Evolutionary conservation across 345 rosid species (phyloP).

Genomic region (Carallia brachiata): DNA sequence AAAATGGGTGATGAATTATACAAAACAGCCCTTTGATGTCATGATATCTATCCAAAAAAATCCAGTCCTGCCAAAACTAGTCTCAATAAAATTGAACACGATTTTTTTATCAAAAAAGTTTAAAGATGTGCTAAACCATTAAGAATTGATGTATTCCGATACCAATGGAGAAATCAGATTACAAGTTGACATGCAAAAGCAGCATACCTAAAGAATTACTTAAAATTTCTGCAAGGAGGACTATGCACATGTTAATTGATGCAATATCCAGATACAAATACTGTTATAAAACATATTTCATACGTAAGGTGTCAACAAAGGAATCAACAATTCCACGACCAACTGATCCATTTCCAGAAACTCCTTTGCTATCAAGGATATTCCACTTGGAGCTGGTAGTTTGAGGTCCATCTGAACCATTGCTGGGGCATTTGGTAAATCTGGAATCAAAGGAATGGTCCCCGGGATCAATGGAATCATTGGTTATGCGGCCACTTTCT

Average conservation of each 20-base stretch:
- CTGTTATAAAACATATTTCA: background rate
- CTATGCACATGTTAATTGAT: background rate
- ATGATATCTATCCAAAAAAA: no score
- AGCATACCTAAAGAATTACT: background rate
- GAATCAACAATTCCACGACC: constrained; percentile 51
- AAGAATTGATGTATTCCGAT: constrained; percentile 2
- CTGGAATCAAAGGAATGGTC: constrained; percentile 53
- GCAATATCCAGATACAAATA: background rate
- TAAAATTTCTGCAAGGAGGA: background rate
- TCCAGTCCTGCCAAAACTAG: no score
- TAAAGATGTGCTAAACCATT: constrained; percentile 1
- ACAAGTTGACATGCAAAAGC: background rate
- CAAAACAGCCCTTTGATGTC: no score
- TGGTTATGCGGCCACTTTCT: constrained; percentile 81
- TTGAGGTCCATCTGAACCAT: constrained; percentile 66
- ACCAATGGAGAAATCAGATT: background rate
- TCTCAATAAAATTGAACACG: no score
- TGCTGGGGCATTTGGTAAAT: constrained; percentile 58
- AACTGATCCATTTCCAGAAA: constrained; percentile 55
- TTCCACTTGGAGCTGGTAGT: constrained; percentile 57
- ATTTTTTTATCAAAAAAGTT: background rate
- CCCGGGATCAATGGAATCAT: constrained; percentile 74
- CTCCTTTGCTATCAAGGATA: constrained; percentile 54
- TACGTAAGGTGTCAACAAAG: constrained; percentile 63
- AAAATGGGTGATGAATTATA: no score